These are phyloP conservation scores for Magnolia kwangsiensis DNA, from an alignment of 164 flowering plant species.

Conservation along the genomic window DNA sequence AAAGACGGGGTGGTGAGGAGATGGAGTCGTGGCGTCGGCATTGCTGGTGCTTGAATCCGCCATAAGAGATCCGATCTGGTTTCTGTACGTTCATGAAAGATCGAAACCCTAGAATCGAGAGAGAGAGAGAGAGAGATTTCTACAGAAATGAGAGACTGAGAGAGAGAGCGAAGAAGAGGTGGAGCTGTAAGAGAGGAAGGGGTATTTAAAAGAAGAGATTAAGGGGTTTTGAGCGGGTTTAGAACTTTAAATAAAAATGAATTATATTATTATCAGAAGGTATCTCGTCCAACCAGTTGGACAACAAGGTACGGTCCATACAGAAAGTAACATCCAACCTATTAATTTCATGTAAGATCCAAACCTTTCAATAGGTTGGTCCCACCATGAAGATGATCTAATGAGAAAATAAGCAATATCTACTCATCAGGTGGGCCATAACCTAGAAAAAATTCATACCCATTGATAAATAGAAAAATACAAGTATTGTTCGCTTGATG, in stretches of 20 bases:
- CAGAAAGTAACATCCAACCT: too few relatives aligned
- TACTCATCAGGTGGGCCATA: too few relatives aligned
- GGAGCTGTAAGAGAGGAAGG: not conserved
- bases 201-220: constrained; percentile 2
- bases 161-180: not conserved
- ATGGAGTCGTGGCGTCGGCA: constrained; percentile 14
- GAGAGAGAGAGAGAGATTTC: not conserved
- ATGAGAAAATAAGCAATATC: too few relatives aligned
- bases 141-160: not conserved
- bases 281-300: too few relatives aligned
- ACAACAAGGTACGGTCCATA: too few relatives aligned
- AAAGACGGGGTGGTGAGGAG: not conserved
- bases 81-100: constrained; percentile 10
- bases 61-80: constrained; percentile 21
- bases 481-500: too few relatives aligned
- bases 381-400: too few relatives aligned
- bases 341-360: too few relatives aligned
- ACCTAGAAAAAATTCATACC: too few relatives aligned
- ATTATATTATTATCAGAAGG: too few relatives aligned
- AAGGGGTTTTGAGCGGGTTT: constrained; percentile 7
- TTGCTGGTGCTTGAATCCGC: constrained; percentile 19
- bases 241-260: not conserved
- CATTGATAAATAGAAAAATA: too few relatives aligned
- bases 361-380: too few relatives aligned
- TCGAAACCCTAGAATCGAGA: constrained; percentile 13